phyloP scores from a whole-genome alignment of 495 filamentous ascomycete species.

The Rhizodiscina lignyota region DNA sequence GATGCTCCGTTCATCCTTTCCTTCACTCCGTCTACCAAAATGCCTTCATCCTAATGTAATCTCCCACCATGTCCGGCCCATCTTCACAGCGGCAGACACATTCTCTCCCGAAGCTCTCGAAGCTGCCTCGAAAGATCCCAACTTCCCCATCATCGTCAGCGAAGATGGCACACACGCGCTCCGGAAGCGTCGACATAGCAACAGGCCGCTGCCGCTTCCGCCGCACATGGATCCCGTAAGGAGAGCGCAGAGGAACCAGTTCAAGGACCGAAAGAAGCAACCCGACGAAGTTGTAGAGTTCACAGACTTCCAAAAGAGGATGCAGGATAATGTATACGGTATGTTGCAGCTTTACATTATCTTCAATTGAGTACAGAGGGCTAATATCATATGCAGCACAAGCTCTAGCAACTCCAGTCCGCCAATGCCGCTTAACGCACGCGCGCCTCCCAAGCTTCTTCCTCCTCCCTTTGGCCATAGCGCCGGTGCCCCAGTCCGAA shows the following conservation, averaged over 20 bases:
- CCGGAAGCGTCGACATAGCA: conserved; percentile 7
- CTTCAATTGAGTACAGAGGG: conserved; percentile 10
- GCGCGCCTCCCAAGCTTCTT: conserved; percentile 43
- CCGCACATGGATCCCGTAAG: conserved; percentile 14
- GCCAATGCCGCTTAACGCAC: conserved; percentile 42
- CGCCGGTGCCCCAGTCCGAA: conserved; percentile 36
- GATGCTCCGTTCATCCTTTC: too few species aligned
- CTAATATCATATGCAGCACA: conserved; percentile 26
- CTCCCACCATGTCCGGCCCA: too few species aligned
- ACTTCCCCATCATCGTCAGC: conserved; percentile 3
- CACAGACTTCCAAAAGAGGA: too few species aligned
- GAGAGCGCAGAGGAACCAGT: conserved; percentile 19
- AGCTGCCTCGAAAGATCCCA: too few species aligned
- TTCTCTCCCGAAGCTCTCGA: too few species aligned
- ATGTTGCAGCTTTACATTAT: conserved; percentile 12
- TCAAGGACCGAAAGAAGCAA: conserved; percentile 31
- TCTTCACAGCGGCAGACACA: too few species aligned
- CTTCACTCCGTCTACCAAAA: too few species aligned
- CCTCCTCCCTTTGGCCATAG: conserved; percentile 42
- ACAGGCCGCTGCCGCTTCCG: conserved; percentile 11
- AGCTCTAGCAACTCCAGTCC: conserved; percentile 45
- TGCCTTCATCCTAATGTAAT: too few species aligned
- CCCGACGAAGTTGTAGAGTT: too few species aligned
- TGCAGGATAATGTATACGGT: conserved; percentile 38
- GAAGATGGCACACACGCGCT: conserved; percentile 6